Evolutionary conservation across 148 eudicot species (phyloP).

Genomic region (Chenopodium quinoa): DNA sequence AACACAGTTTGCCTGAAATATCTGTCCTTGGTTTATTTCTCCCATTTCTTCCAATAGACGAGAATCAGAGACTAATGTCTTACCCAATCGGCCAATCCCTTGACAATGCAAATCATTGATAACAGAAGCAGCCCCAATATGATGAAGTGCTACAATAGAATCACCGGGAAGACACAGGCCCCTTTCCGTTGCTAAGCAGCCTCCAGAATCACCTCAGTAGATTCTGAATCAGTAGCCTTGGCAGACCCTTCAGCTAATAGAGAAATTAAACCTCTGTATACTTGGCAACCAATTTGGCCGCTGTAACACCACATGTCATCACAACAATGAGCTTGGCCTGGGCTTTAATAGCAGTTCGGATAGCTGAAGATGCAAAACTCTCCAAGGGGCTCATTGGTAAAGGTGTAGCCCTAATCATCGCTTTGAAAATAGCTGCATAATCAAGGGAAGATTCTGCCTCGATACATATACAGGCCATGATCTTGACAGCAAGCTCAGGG

Average conservation of each 20-base stretch:
- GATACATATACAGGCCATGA: conserved; percentile 81
- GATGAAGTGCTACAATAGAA: conserved; percentile 74
- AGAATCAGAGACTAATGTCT: neutral
- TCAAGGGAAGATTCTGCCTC: conserved; percentile 85
- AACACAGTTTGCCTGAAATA: neutral
- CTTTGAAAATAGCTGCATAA: conserved; percentile 57
- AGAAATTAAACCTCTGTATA: conserved; percentile 68
- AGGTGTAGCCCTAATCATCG: conserved; percentile 69
- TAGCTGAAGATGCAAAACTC: conserved; percentile 84
- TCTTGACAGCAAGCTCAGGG: conserved; percentile 80
- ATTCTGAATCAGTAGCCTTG: conserved; percentile 85
- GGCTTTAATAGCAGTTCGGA: conserved; percentile 80
- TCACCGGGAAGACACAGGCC: conserved; percentile 68
- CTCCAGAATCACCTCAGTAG: conserved; percentile 77
- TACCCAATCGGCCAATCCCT: conserved; percentile 27
- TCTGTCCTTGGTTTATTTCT: conserved; percentile 16
- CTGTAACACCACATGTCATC: conserved; percentile 84
- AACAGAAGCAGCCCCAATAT: conserved; percentile 80
- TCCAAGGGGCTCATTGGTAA: conserved; percentile 89
- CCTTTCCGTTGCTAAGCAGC: conserved; percentile 58
- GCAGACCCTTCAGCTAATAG: conserved; percentile 84
- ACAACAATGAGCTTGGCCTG: conserved; percentile 78
- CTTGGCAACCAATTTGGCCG: conserved; percentile 77
- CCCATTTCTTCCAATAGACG: conserved; percentile 9
- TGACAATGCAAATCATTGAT: conserved; percentile 77